Base-by-base conservation (phyloP, 2,329 filamentous ascomycete species). In the Aspergillus sp. region DNA sequence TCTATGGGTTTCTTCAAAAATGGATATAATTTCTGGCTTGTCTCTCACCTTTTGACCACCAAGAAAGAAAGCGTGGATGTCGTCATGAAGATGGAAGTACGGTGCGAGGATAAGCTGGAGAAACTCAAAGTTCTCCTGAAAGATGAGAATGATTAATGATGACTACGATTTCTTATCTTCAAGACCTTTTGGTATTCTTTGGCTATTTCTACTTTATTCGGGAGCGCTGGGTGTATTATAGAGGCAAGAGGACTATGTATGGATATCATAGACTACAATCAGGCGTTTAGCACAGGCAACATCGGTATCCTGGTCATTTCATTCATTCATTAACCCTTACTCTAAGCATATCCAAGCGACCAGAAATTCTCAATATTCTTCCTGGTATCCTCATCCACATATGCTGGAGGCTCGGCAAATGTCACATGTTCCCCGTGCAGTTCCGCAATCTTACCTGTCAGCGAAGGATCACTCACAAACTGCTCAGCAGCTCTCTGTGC, bases 391-490 rank as follows among this genome's bases (percentile, higher is more conserved):
- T 76, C 77, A 61, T 84, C 81, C 21, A 82, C 79, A 62, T 73
- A 79, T 3, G 76, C 73, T 17, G 76, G 76, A 3, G 73, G 73
- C 31, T 77, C 70, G 0, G 80, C 73, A 27, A 82, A 68, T 0
- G 81, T 82, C 11, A 81, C 79, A n/a, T 68, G 74, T 12, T 80
- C 73, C 3, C 79, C 81, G 63, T 83, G 81, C 48, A 83, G 77
- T 68, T 84, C 82, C 1, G 77, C 80, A n/a, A 82, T 69, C 21
- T 74, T 70, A 0, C 81, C 81, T 0, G 72, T 80, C 48, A 81
- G 55, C 3, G 59, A 67, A 1, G 74, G 64, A 54, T 82, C 75
- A 0, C 62, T 67, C 9, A 79, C 60, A 11, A 84, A 73, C 61
- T 76, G 70, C 17, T 70, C 69, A 1, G 83, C 75, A 3, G 79